Percentiles rank a stretch among this genome's conserved stretches.
phyloP scores from a whole-genome alignment of 2,329 filamentous ascomycete species.

The Colletotrichum sp. region DNA sequence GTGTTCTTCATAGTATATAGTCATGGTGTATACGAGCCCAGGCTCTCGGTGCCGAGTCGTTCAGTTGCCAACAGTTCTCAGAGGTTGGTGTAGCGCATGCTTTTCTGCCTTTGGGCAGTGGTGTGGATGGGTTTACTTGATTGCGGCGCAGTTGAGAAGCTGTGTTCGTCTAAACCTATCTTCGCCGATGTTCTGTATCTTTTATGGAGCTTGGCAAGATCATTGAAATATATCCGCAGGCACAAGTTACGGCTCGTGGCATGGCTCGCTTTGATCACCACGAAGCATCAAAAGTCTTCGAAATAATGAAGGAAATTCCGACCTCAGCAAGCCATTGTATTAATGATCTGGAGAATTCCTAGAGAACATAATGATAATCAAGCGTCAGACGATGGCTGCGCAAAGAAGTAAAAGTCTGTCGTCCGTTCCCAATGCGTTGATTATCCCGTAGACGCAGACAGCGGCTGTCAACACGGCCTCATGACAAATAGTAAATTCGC shows the following conservation, averaged over 20 bases:
- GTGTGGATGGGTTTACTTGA: neutral
- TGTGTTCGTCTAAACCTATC: neutral
- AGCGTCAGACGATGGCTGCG: neutral
- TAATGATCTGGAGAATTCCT: neutral
- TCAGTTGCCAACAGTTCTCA: neutral
- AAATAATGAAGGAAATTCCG: neutral
- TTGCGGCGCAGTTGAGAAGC: neutral
- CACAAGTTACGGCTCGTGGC: rapidly evolving
- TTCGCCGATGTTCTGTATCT: neutral
- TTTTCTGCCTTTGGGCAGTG: neutral
- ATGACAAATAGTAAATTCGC: neutral
- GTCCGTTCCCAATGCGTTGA: neutral
- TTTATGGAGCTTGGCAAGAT: neutral
- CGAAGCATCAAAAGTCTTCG: neutral
- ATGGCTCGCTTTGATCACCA: neutral
- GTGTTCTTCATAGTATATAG: neutral
- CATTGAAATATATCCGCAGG: neutral
- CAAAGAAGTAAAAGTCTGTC: neutral
- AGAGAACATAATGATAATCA: neutral
- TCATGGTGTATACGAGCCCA: neutral
- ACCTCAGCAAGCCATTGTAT: neutral
- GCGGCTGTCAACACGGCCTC: neutral
- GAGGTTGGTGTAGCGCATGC: neutral
- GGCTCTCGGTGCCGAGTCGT: neutral
- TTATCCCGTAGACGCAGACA: neutral